Evolutionary conservation across 768 basidiomycete genomes (phyloP).

Genomic region (Serpula lacrymans): DNA sequence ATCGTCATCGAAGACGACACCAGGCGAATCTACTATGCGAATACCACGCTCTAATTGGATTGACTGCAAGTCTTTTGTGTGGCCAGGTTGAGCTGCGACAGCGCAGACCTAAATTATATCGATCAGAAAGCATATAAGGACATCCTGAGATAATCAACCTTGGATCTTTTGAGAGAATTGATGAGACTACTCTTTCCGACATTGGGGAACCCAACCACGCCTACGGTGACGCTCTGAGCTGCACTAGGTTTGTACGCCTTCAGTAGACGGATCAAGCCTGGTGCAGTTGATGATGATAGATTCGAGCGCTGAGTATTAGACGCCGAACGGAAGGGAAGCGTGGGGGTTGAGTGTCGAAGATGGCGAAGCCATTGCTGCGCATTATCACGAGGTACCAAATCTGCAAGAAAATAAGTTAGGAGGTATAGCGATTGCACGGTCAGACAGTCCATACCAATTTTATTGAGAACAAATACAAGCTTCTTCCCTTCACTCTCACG

Average conservation of each 20-base stretch:
- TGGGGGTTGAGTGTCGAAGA: slow-evolving; percentile 90
- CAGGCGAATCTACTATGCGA: slow-evolving; percentile 92
- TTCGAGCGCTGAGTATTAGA: slow-evolving; percentile 77
- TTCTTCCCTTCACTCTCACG: slow-evolving; percentile 88
- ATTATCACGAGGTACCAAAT: slow-evolving; percentile 85
- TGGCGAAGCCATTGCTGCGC: slow-evolving; percentile 88
- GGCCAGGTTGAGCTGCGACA: slow-evolving; percentile 92
- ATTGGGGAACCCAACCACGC: slow-evolving; percentile 95
- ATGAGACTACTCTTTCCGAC: slow-evolving; percentile 96
- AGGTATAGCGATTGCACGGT: not conserved
- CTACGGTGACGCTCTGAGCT: slow-evolving; percentile 73
- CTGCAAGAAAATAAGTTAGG: slow-evolving; percentile 34
- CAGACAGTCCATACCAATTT: slow-evolving; percentile 67
- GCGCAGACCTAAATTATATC: slow-evolving; percentile 64
- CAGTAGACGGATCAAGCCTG: slow-evolving; percentile 73
- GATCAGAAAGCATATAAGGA: slow-evolving; percentile 1
- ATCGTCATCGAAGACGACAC: slow-evolving; percentile 93
- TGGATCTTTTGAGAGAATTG: slow-evolving; percentile 85
- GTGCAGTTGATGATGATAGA: slow-evolving; percentile 74
- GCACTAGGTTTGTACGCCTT: slow-evolving; percentile 75
- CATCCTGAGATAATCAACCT: slow-evolving; percentile 39
- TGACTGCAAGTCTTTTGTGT: slow-evolving; percentile 89
- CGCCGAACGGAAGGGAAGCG: slow-evolving; percentile 84
- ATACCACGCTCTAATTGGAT: slow-evolving; percentile 91
- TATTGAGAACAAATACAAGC: slow-evolving; percentile 92